Percentiles rank a stretch among this genome's conserved stretches.
phyloP scores from a whole-genome alignment of 23 red algal genomes.

The Gracilaria gracilis region DNA sequence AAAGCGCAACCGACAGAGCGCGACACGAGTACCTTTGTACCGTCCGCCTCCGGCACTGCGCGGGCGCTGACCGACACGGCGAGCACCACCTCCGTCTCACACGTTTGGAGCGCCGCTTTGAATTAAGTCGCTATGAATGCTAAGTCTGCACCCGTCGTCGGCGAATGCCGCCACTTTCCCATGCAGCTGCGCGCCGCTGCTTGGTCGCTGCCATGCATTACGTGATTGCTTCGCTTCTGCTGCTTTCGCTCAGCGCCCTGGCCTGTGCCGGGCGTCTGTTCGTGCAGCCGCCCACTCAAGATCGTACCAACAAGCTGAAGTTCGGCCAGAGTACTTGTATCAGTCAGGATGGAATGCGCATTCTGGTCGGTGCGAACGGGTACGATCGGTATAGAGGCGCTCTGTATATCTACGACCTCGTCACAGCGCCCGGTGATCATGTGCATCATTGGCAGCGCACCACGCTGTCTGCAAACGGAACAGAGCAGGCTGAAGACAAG shows the following conservation, averaged over 20 bases:
- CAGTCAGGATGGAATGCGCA: slow-evolving; percentile 24
- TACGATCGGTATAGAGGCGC: slow-evolving; percentile 45
- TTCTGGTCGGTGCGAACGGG: slow-evolving; percentile 51
- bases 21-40: no score
- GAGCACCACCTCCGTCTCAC: neutral
- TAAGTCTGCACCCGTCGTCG: neutral
- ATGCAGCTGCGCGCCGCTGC: neutral
- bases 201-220: neutral
- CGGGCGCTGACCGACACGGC: neutral
- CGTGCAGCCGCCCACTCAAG: slow-evolving; percentile 26
- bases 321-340: slow-evolving; percentile 62
- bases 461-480: slow-evolving; percentile 3
- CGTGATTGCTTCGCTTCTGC: neutral
- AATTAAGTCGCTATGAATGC: neutral
- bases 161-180: neutral
- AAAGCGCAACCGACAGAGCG: neutral
- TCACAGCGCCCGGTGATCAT: slow-evolving; percentile 30
- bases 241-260: neutral
- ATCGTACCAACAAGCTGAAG: slow-evolving; percentile 28
- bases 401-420: slow-evolving; percentile 56
- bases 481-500: slow-evolving; percentile 34
- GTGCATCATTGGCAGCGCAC: slow-evolving; percentile 43
- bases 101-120: neutral
- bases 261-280: neutral
- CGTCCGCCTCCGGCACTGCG: no score